A percentile compares a stretch with the other conserved stretches of the same genome.
These are phyloP conservation scores for Alternaria ventricosa DNA, from an alignment of 2,329 filamentous ascomycete species.

Conservation along the genomic window DNA sequence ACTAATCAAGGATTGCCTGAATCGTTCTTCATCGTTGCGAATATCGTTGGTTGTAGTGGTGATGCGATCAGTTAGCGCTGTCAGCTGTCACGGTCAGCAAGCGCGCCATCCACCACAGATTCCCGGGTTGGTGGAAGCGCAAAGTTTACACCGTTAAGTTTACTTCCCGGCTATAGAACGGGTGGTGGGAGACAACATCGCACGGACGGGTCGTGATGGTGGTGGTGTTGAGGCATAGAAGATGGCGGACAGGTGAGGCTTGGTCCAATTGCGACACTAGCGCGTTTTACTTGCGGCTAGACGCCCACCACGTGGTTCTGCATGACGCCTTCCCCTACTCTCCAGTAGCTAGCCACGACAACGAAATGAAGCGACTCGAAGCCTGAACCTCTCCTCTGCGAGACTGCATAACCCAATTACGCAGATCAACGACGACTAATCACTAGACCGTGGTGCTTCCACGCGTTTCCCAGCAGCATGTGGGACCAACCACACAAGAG, in stretches of 20 bases:
- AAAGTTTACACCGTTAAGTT: not conserved
- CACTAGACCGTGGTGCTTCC: not conserved
- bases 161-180: not conserved
- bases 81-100: not conserved
- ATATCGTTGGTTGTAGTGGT: not conserved
- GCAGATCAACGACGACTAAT: not conserved
- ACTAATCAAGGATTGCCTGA: not conserved
- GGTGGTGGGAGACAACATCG: not conserved
- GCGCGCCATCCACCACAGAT: not conserved
- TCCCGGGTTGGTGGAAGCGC: not conserved
- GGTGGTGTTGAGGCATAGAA: not conserved
- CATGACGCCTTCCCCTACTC: slow-evolving; percentile 1
- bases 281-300: slow-evolving; percentile 7
- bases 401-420: slow-evolving; percentile 1
- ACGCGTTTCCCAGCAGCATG: slow-evolving; percentile 1
- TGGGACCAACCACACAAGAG: not conserved
- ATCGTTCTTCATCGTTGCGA: not conserved
- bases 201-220: not conserved
- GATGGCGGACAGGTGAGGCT: not conserved
- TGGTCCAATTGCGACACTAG: not conserved
- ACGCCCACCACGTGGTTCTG: slow-evolving; percentile 17
- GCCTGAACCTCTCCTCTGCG: not conserved
- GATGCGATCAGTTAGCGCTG: not conserved
- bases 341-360: slow-evolving; percentile 3
- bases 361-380: slow-evolving; percentile 1